A percentile compares a stretch with the other conserved stretches of the same genome.
Conservation (phyloP, 2,329 filamentous ascomycete genomes). For the Neofusicoccum kwambonambiense region DNA sequence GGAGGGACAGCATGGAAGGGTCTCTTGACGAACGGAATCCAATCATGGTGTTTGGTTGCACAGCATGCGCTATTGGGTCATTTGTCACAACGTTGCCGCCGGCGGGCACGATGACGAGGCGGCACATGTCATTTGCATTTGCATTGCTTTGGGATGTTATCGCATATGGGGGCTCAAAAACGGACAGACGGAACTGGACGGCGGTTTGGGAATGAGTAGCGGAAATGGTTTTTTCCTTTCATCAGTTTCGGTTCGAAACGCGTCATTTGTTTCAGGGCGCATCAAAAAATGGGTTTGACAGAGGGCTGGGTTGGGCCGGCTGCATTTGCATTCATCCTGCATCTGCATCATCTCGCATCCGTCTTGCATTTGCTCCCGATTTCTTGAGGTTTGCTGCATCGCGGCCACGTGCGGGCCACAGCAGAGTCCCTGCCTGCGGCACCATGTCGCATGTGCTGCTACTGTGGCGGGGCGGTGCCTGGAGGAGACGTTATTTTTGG, state of each 20-base stretch:
- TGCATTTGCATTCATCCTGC: slow-evolving; percentile 11
- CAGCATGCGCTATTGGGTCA: slow-evolving; percentile 13
- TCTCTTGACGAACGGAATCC: not conserved
- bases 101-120: not conserved
- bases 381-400: slow-evolving; percentile 1
- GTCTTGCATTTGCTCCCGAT: not conserved
- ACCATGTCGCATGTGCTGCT: not conserved
- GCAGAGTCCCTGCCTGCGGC: not conserved
- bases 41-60: slow-evolving; percentile 1
- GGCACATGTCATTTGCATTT: slow-evolving; percentile 9
- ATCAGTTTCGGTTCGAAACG: slow-evolving; percentile 10
- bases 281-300: slow-evolving; percentile 15
- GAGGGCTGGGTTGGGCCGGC: not conserved
- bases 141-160: slow-evolving; percentile 2
- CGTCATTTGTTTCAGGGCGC: slow-evolving; percentile 14
- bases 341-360: slow-evolving; percentile 9
- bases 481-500: not conserved
- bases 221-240: slow-evolving; percentile 1
- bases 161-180: slow-evolving; percentile 6
- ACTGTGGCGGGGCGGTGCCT: not conserved
- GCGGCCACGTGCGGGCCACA: slow-evolving; percentile 1
- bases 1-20: slow-evolving; percentile 10
- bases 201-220: slow-evolving; percentile 12
- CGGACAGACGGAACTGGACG: not conserved
- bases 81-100: not conserved